Evolutionary conservation across 2,329 filamentous ascomycete species (phyloP).

Genomic region (Zarea fungicola): DNA sequence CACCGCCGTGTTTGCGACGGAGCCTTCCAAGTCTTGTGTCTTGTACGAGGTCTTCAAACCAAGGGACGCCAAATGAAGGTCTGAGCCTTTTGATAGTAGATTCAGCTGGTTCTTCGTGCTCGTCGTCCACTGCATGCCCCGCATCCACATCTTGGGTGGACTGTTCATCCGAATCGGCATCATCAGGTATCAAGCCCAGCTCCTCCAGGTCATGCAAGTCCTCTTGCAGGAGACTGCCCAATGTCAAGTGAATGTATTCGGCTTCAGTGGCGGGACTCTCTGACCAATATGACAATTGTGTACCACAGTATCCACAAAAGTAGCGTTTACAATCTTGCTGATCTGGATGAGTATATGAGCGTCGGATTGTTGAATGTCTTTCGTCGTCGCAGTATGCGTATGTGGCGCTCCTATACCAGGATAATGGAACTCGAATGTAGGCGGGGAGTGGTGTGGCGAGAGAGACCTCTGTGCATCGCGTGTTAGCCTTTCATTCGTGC

Average conservation of each 20-base stretch:
- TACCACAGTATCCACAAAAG: constrained; percentile 92
- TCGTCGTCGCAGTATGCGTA: constrained; percentile 76
- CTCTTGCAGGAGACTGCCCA: constrained; percentile 69
- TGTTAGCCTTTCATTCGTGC: not conserved
- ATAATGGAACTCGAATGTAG: constrained; percentile 76
- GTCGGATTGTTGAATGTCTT: constrained; percentile 59
- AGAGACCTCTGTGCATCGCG: constrained; percentile 47
- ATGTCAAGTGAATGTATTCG: constrained; percentile 72
- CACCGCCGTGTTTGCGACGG: constrained; percentile 54
- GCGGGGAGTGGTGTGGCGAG: constrained; percentile 70
- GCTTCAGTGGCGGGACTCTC: constrained; percentile 66
- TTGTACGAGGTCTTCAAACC: constrained; percentile 79
- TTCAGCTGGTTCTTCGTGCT: constrained; percentile 19
- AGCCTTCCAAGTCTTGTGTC: constrained; percentile 67
- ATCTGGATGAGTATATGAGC: constrained; percentile 57
- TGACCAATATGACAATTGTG: constrained; percentile 77
- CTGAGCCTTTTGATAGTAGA: constrained; percentile 30
- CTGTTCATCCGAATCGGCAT: constrained; percentile 20
- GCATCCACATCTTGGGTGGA: constrained; percentile 23
- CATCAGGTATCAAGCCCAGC: constrained; percentile 62
- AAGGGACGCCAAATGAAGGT: constrained; percentile 69
- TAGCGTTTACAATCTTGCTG: constrained; percentile 60
- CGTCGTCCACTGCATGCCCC: constrained; percentile 19
- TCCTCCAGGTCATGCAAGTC: constrained; percentile 71
- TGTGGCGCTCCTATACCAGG: constrained; percentile 74